These are phyloP conservation scores for Pseudogymnoascus sp. DNA, from an alignment of 2,329 filamentous ascomycete genomes.

Conservation along the genomic window DNA sequence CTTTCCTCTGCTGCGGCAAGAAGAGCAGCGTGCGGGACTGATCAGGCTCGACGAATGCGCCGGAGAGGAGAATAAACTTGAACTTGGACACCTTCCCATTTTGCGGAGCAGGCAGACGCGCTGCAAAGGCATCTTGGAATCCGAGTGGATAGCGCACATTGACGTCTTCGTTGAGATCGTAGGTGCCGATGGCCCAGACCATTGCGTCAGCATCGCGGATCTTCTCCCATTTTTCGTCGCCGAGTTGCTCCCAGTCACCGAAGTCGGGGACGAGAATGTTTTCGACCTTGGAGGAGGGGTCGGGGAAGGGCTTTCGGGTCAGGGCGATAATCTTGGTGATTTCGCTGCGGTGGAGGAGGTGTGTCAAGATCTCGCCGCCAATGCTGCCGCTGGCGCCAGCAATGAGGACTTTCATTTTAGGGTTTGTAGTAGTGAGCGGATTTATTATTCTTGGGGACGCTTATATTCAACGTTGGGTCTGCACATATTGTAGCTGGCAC, in stretches of 20 bases:
- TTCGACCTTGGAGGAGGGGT: constrained; percentile 20
- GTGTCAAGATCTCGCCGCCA: constrained; percentile 27
- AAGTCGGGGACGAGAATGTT: constrained; percentile 23
- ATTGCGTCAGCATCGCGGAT: constrained; percentile 26
- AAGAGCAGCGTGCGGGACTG: constrained; percentile 28
- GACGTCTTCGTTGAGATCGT: constrained; percentile 17
- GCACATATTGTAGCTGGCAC: neutral
- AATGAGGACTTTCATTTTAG: constrained; percentile 32
- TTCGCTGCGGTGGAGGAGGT: constrained; percentile 28
- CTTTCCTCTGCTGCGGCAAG: constrained; percentile 22
- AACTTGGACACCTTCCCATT: constrained; percentile 18
- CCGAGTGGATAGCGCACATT: constrained; percentile 23
- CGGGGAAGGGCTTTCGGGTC: constrained; percentile 25
- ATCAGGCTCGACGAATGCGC: constrained; percentile 29
- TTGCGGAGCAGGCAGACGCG: constrained; percentile 14
- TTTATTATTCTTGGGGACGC: neutral
- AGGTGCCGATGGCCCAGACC: constrained; percentile 26
- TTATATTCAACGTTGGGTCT: neutral
- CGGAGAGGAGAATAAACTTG: constrained; percentile 29
- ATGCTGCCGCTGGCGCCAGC: constrained; percentile 31
- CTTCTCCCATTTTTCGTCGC: constrained; percentile 19
- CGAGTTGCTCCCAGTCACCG: constrained; percentile 18
- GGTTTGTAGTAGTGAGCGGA: neutral
- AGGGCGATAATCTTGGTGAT: constrained; percentile 29
- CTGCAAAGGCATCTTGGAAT: constrained; percentile 20